Base-by-base conservation (phyloP, 140 eudicot genomes). In the Cichorium intybus region DNA sequence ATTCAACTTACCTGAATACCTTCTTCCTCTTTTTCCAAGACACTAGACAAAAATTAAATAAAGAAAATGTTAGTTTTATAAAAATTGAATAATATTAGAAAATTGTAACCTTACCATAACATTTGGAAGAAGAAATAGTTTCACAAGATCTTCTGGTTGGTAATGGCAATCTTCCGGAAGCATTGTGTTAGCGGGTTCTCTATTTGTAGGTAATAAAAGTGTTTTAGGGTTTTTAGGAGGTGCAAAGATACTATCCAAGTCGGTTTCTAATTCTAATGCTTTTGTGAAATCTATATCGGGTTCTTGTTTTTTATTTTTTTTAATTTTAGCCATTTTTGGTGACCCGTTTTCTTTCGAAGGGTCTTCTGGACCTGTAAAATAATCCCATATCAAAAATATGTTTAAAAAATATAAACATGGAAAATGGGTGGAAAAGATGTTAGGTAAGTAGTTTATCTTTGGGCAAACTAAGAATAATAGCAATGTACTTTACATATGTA, bases 161-260 rank as follows among this genome's bases (percentile, higher is more conserved):
- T 93, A 93, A 34, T 93, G 99, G 56, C 99, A 88, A 81, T 93
- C 99, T 68, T 93, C 99, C 8, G 99, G 99, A 77, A 93, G 99
- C 56, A 72, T 83, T 22, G 85, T 88, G 59, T 70, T 83, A 72
- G 83, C 75, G 12, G 94, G 80, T 60, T 76, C 83, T 75, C 70
- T 81, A 57, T 80, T 88, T 56, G 87, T 65, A 46, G 95, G 95
- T 60, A 88, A 73, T 37, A 88, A 77, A 2, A 93, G 27, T 7
- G 95, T 76, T 77, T 78, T 93, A 23, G 81, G 83, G 60, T 93
- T 88, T 83, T 88, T 93, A 41, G 99, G 99, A 39, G 90, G 99
- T 24, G 85, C 85, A 71, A 93, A 85, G 39, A 75, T 31, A 60
- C 72, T 75, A 47, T 79, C 49, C 33, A 70, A 3, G n/a, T 75